Evolutionary conservation across 371 early-diverging fungal species (phyloP).

Genomic region (Mucor saturninus): DNA sequence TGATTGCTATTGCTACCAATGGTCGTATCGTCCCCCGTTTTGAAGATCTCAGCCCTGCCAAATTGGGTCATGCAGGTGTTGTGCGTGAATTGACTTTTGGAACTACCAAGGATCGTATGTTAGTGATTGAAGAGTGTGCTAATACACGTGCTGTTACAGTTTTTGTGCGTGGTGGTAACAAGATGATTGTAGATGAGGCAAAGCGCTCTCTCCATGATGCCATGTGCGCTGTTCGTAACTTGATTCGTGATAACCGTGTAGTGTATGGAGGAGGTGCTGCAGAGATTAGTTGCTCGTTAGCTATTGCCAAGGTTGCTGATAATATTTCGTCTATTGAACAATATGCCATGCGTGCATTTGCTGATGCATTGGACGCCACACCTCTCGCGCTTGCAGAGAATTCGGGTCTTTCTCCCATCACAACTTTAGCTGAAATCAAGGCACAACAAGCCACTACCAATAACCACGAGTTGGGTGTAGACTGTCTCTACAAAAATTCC

Average conservation of each 20-base stretch:
- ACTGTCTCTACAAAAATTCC: conserved; percentile 91
- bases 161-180: conserved; percentile 98
- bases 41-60: conserved; percentile 91
- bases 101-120: conserved; percentile 98
- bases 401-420: conserved; percentile 96
- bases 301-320: conserved; percentile 94
- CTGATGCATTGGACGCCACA: conserved; percentile 95
- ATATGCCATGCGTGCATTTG: conserved; percentile 98
- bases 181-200: conserved; percentile 99
- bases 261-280: conserved; percentile 99
- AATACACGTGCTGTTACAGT: conserved; percentile 98
- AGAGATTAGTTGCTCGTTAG: conserved; percentile 96
- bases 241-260: conserved; percentile 95
- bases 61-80: conserved; percentile 93
- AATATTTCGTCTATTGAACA: conserved; percentile 92
- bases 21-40: conserved; percentile 99
- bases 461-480: conserved; percentile 93
- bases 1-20: conserved; percentile 98
- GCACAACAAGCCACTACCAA: conserved; percentile 86
- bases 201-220: conserved; percentile 99
- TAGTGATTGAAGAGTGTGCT: conserved; percentile 98
- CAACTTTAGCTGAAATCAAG: conserved; percentile 93
- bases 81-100: conserved; percentile 96
- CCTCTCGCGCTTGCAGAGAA: conserved; percentile 98
- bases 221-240: conserved; percentile 98